A percentile compares a stretch with the other conserved stretches of the same genome.
Evolutionary conservation across 768 basidiomycete genomes (phyloP).

Genomic region (Macrolepiota albuminosa): DNA sequence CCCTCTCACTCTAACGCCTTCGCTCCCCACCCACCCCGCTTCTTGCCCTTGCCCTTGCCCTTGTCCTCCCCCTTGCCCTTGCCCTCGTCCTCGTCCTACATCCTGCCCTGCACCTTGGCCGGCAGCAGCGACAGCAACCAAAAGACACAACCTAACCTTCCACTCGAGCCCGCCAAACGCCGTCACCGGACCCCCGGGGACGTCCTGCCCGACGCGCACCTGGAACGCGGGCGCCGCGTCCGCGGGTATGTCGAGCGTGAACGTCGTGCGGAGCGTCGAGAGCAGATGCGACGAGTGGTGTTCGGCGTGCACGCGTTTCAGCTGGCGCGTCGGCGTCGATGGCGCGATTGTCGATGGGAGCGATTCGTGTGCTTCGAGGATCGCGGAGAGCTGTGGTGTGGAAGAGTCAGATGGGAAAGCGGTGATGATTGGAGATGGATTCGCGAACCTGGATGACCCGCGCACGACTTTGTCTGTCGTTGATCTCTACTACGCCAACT

Average conservation of each 20-base stretch:
- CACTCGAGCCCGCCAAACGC: constrained; percentile 78
- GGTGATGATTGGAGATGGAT: background rate
- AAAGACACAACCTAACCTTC: constrained; percentile 80
- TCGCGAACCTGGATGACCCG: constrained; percentile 76
- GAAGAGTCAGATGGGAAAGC: background rate
- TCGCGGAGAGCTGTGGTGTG: constrained; percentile 69
- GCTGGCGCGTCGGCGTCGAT: constrained; percentile 41
- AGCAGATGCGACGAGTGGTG: constrained; percentile 74
- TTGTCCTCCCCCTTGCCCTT: constrained; percentile 46
- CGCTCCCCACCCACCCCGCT: constrained; percentile 37
- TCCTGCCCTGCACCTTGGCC: constrained; percentile 27
- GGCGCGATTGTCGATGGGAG: constrained; percentile 60
- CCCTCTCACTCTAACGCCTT: constrained; percentile 49
- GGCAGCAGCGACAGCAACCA: constrained; percentile 68
- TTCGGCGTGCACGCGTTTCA: constrained; percentile 80
- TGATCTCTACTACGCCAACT: constrained; percentile 83
- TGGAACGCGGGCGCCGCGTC: constrained; percentile 89
- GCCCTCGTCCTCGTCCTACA: constrained; percentile 41
- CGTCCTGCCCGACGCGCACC: constrained; percentile 43
- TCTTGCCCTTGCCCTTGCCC: constrained; percentile 20
- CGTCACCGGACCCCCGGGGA: constrained; percentile 14
- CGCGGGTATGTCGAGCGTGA: constrained; percentile 87
- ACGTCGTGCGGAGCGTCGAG: constrained; percentile 72
- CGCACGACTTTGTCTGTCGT: constrained; percentile 60
- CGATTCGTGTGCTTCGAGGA: constrained; percentile 85